Evolutionary conservation across 2,329 filamentous ascomycete genomes (phyloP).

Genomic region (Emmonsia crescens): DNA sequence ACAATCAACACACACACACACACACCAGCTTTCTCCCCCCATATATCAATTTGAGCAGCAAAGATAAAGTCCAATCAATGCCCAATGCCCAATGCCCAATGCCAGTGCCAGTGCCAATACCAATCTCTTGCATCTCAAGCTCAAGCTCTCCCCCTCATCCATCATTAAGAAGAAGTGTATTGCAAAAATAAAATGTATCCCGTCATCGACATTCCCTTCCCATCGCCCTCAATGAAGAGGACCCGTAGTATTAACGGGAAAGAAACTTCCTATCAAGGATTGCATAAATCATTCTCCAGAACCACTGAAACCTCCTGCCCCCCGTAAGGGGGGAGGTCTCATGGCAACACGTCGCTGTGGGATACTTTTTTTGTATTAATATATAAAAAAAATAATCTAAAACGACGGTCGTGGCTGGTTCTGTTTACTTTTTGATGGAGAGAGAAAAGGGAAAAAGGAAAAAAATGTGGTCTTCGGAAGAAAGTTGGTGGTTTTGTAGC

Average conservation of each 20-base stretch:
- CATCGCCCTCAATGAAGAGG: conserved; percentile 62
- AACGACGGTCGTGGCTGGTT: conserved; percentile 61
- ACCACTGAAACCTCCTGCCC: conserved; percentile 48
- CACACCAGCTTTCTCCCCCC: too few relatives aligned
- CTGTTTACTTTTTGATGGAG: conserved; percentile 48
- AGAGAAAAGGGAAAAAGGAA: conserved; percentile 33
- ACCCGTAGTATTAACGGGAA: conserved; percentile 47
- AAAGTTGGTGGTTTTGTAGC: conserved; percentile 19
- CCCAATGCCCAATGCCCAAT: not conserved
- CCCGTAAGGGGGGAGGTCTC: conserved; percentile 31
- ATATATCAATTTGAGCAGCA: not conserved
- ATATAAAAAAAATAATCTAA: conserved; percentile 26
- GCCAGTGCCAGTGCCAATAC: too few relatives aligned
- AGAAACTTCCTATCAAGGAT: conserved; percentile 60
- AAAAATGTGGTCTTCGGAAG: conserved; percentile 7
- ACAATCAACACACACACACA: not conserved
- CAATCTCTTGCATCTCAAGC: too few relatives aligned
- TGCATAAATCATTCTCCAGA: conserved; percentile 51
- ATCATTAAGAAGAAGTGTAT: not conserved
- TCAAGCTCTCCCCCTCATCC: not conserved
- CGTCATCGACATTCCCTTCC: conserved; percentile 60
- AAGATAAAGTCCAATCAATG: not conserved
- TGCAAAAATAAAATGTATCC: conserved; percentile 38
- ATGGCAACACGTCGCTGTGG: conserved; percentile 60
- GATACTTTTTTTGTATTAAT: conserved; percentile 1